Conservation (phyloP, 78 protist species). For the Dictyostelium purpureum region DNA sequence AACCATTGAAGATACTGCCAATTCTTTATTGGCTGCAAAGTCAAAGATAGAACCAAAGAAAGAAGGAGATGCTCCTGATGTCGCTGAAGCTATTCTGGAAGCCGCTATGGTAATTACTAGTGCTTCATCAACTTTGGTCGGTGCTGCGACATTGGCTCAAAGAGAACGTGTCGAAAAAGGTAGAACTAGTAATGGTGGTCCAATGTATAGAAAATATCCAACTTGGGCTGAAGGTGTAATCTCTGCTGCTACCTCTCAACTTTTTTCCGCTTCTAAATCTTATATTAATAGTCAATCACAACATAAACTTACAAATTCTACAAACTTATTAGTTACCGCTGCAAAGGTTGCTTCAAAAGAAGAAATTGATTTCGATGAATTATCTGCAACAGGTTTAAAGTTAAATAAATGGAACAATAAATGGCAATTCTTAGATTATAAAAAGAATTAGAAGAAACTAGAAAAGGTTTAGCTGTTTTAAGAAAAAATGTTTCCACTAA, state of each 20-base stretch:
- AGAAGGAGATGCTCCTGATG: conserved; percentile 75
- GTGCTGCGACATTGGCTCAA: conserved; percentile 88
- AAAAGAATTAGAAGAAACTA: conserved; percentile 77
- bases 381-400: conserved; percentile 64
- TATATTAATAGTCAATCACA: conserved; percentile 78
- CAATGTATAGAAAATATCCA: conserved; percentile 77
- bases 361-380: conserved; percentile 47
- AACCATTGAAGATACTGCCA: conserved; percentile 83
- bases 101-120: conserved; percentile 91
- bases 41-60: conserved; percentile 55
- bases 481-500: too few relatives aligned
- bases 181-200: conserved; percentile 52
- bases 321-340: conserved; percentile 67
- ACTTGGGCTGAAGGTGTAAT: conserved; percentile 90
- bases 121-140: conserved; percentile 84
- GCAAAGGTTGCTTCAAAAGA: conserved; percentile 53
- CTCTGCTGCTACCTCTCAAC: conserved; percentile 84
- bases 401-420: conserved; percentile 82
- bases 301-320: conserved; percentile 77
- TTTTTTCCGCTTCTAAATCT: conserved; percentile 83
- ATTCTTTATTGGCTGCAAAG: conserved; percentile 60
- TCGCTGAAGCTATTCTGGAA: conserved; percentile 82
- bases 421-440: conserved; percentile 76
- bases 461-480: conserved; percentile 68
- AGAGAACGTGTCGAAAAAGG: conserved; percentile 81